Evolutionary conservation across 345 rosid species (phyloP).

Genomic region (Rhodamnia argentea): DNA sequence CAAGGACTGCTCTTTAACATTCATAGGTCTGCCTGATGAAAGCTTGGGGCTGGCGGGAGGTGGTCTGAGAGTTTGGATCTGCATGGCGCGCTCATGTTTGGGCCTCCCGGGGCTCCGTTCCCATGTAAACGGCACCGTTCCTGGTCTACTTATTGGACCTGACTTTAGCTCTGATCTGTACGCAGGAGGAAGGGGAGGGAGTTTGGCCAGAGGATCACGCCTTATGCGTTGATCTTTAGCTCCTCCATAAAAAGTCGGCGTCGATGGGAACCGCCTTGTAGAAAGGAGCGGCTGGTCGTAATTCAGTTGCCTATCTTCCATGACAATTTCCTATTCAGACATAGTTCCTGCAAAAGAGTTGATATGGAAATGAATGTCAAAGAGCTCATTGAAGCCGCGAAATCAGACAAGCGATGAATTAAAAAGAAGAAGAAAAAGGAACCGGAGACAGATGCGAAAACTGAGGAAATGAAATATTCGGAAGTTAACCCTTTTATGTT

Average conservation of each 20-base stretch:
- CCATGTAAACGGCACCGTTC: constrained; percentile 87
- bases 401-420: neutral
- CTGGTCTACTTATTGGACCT: constrained; percentile 75
- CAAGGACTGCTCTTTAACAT: constrained; percentile 13
- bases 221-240: constrained; percentile 31
- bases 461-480: neutral
- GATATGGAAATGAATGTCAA: neutral
- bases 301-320: constrained; percentile 74
- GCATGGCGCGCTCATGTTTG: constrained; percentile 39
- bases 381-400: neutral
- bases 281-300: constrained; percentile 70
- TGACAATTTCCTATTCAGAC: constrained; percentile 1
- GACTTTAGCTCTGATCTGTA: constrained; percentile 75
- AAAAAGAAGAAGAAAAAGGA: neutral
- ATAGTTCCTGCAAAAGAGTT: neutral
- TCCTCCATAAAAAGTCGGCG: constrained; percentile 11
- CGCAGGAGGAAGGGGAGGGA: constrained; percentile 27
- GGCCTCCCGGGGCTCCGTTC: constrained; percentile 77
- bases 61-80: neutral
- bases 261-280: constrained; percentile 43
- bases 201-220: constrained; percentile 17
- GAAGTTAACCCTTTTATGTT: neutral
- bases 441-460: neutral
- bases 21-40: constrained; percentile 58
- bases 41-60: constrained; percentile 54